phyloP scores from a whole-genome alignment of 2,329 filamentous ascomycete genomes.

The Botrytis porri region DNA sequence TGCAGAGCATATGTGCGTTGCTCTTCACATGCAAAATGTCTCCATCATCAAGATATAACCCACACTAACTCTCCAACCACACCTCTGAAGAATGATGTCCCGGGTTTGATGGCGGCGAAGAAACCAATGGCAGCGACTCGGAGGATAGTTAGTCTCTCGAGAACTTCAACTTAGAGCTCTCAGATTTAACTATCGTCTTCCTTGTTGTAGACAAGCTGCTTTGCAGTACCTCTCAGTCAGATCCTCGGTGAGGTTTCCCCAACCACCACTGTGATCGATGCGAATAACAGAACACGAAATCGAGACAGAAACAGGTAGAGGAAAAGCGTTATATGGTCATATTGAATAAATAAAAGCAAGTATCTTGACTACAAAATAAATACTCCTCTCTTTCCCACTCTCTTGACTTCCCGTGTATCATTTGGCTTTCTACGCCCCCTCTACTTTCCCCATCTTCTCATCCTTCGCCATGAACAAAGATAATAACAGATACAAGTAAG shows the following conservation, averaged over 20 bases:
- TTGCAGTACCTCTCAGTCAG: not conserved
- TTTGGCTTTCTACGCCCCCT: not conserved
- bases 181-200: not conserved
- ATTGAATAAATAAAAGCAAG: not conserved
- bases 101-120: not conserved
- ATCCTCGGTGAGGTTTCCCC: not conserved
- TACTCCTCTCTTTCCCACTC: not conserved
- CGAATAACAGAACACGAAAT: not conserved
- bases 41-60: not conserved
- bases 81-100: accelerated
- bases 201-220: not conserved
- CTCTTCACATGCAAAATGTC: not conserved
- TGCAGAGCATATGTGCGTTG: not conserved
- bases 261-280: not conserved
- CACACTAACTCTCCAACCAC: not conserved
- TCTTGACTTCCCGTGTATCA: not conserved
- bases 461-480: too few species aligned
- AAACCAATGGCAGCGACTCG: not conserved
- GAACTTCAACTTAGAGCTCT: not conserved
- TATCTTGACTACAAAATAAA: not conserved
- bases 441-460: not conserved
- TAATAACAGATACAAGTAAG: not conserved
- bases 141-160: not conserved
- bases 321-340: too few species aligned
- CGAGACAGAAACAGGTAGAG: not conserved